A percentile compares a stretch with the other conserved stretches of the same genome.
These are phyloP conservation scores for Escovopsis sp. DNA, from an alignment of 2,329 filamentous ascomycete species.

Conservation along the genomic window DNA sequence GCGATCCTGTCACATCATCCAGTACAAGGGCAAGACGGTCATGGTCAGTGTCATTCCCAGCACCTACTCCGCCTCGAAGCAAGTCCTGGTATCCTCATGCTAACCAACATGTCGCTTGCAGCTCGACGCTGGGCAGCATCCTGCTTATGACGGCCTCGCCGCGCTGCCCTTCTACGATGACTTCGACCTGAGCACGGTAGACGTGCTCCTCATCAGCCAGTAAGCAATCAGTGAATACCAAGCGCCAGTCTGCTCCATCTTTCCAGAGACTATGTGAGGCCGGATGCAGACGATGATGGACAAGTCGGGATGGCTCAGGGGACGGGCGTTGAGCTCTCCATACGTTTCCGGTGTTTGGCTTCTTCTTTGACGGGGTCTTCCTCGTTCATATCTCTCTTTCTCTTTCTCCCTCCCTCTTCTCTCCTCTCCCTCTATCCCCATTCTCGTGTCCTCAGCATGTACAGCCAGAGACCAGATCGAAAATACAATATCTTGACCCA, in stretches of 20 bases:
- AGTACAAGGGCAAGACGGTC: conserved; percentile 98
- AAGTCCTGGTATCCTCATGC: too few species aligned
- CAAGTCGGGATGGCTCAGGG: conserved; percentile 10
- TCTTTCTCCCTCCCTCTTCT: conserved; percentile 4
- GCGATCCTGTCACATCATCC: conserved; percentile 90
- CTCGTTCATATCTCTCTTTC: conserved; percentile 4
- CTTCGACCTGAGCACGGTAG: conserved; percentile 92
- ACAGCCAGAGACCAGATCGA: conserved; percentile 15
- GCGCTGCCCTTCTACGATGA: conserved; percentile 96
- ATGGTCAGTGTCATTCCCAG: too few species aligned
- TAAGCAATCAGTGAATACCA: conserved; percentile 38
- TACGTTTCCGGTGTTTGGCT: conserved; percentile 4
- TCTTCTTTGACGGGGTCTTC: not conserved
- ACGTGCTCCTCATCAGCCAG: conserved; percentile 97
- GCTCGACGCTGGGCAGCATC: conserved; percentile 96
- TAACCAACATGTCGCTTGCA: conserved; percentile 22
- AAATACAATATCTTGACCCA: conserved; percentile 20
- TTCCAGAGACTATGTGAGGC: not conserved
- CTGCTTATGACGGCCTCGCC: conserved; percentile 85
- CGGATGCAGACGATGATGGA: conserved; percentile 10
- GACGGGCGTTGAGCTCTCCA: conserved; percentile 2
- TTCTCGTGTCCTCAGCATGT: conserved; percentile 6
- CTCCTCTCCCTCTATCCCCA: conserved; percentile 8
- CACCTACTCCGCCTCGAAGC: not conserved
- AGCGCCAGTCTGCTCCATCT: not conserved